These are phyloP conservation scores for Lathyrus aphaca DNA, from an alignment of 306 rosid genomes.

Conservation along the genomic window DNA sequence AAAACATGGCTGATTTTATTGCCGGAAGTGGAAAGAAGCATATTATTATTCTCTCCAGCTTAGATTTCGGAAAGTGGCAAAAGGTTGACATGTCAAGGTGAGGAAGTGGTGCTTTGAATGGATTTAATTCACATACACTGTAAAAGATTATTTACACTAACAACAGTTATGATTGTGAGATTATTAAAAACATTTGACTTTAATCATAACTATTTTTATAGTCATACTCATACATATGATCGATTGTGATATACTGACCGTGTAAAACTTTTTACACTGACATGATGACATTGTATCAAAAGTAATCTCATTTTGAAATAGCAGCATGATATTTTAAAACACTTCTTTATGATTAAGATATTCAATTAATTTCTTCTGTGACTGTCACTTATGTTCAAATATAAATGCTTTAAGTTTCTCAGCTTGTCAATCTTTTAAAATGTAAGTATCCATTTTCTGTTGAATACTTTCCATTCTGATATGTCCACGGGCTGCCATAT, in stretches of 20 bases:
- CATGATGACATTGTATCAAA: too few species aligned
- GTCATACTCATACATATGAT: too few species aligned
- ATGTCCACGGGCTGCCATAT: conserved; percentile 36
- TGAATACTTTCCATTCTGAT: conserved; percentile 36
- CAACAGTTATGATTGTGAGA: too few species aligned
- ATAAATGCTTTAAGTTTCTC: conserved; percentile 19
- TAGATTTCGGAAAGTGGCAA: conserved; percentile 93
- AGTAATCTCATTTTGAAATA: too few species aligned
- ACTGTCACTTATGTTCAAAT: conserved; percentile 11
- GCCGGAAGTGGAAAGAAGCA: conserved; percentile 74
- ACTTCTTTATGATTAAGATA: neutral
- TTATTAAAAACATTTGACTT: too few species aligned
- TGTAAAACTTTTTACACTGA: too few species aligned
- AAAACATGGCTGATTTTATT: conserved; percentile 70
- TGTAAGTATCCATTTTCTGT: conserved; percentile 26
- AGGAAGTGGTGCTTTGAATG: conserved; percentile 2
- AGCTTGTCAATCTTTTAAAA: conserved; percentile 9
- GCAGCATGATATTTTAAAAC: too few species aligned
- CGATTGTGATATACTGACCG: too few species aligned
- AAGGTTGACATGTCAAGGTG: conserved; percentile 85
- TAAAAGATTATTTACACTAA: too few species aligned
- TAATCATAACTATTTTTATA: too few species aligned
- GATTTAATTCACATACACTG: too few species aligned
- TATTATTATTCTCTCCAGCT: conserved; percentile 76
- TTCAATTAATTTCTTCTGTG: neutral